A percentile compares a stretch with the other conserved stretches of the same genome.
Conservation (phyloP, 371 early-diverging fungal species). For the Choanephora cucurbitarum region DNA sequence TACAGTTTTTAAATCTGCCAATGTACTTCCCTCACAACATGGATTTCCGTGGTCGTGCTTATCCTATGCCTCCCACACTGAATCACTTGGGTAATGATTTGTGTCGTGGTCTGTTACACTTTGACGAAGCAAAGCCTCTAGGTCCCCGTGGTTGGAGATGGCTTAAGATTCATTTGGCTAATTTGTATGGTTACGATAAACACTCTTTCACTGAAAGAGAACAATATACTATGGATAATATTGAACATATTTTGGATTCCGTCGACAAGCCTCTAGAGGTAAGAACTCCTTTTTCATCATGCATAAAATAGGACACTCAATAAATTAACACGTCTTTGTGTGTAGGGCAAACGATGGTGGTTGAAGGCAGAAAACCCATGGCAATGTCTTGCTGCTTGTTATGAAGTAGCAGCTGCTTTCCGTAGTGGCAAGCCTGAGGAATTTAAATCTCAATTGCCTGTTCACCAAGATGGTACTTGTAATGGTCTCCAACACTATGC, state of each 20-base stretch:
- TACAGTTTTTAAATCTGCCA: conserved; percentile 81
- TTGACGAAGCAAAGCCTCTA: conserved; percentile 83
- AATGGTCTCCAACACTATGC: conserved; percentile 99
- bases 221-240: conserved; percentile 70
- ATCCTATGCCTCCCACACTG: conserved; percentile 94
- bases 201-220: conserved; percentile 87
- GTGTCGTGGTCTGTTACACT: conserved; percentile 89
- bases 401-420: conserved; percentile 81
- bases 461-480: conserved; percentile 98
- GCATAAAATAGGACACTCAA: not conserved
- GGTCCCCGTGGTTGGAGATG: conserved; percentile 88
- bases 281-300: conserved; percentile 9
- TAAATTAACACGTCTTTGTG: not conserved
- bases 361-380: conserved; percentile 89
- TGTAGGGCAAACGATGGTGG: conserved; percentile 88
- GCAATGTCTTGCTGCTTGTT: conserved; percentile 92
- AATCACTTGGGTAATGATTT: conserved; percentile 97
- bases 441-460: conserved; percentile 78
- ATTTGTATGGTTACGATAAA: conserved; percentile 92
- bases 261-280: conserved; percentile 76
- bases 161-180: conserved; percentile 97
- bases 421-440: conserved; percentile 74
- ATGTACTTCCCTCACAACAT: conserved; percentile 98
- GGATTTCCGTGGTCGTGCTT: conserved; percentile 98
- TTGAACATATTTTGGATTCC: conserved; percentile 81